Base-by-base conservation (phyloP, 495 filamentous ascomycete species). In the Staphylotrichum tortipilum region DNA sequence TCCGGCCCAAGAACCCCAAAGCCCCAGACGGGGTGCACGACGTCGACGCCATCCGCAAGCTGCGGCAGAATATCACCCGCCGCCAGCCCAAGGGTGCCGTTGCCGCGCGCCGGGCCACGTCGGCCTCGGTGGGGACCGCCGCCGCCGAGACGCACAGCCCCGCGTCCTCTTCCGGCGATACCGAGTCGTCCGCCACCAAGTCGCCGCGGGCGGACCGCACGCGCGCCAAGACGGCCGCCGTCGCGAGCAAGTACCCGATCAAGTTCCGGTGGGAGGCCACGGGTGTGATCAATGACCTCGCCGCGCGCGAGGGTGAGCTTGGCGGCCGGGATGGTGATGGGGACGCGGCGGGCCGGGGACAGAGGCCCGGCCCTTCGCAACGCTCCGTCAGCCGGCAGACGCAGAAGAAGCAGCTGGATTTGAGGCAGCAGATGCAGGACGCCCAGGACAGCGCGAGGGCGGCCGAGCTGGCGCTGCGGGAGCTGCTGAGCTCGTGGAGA, bases 1-100 rank as follows among this genome's bases (percentile, higher is more conserved):
- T 95, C 53, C 87, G 86, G 62, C 82, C 84, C 56, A 90, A 86
- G 68, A 94, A 95, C 60, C 82, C 84, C 5, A 88, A 86, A 59
- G 71, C 81, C 2, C 77, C 88, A 3, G 89, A 95, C 67, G 89
- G 88, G 8, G 60, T 94, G 36, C 89, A 95, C 66, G 76, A 94
- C 69, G 84, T 94, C 26, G 86, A 89, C 6, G 86, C 85, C 66
- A 95, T 95, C 62, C 75, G 80, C 58, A 84, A 82, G 63, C 72
- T 92, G 54, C 78, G 89, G 49, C 82, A 85, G 35, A 78, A 79
- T 28, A 90, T 95, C 68, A 95, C 89, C 36, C 78, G 89, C 35
- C 74, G 89, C 51, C 85, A 90, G 65, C 79, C 85, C 3, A 78
- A 81, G 52, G 81, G 77, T 41, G 79, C 77, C 8, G 68, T 78